Evolutionary conservation across 495 filamentous ascomycete species (phyloP), one percentile per base, ranked within the genome.

Genomic region (Penicillium lagena): DNA sequence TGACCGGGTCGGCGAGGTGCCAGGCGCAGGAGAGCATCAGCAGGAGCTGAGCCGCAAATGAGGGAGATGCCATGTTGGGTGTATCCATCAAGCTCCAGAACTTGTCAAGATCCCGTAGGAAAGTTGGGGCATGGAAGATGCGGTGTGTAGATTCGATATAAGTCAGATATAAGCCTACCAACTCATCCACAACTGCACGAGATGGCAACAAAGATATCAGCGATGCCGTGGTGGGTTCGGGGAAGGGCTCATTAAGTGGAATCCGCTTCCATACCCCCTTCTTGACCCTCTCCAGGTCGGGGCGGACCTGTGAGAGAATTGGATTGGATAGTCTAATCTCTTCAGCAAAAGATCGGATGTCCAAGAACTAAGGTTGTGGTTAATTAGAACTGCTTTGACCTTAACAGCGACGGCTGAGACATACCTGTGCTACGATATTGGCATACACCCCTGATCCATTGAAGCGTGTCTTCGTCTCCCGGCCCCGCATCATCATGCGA

Each of bases 21-120:
- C 72, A 71, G 2, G 81, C 82, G 45, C 82, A 79, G 9, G 81
- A 78, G 54, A 86, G 70, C n/a, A 83, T 71, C 10, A 87, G 58
- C 45, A 86, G 72, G 4, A 87, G 53, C 45, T 82, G 80, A 3
- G 80, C 65, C 1, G 80, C 52, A 46, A 85, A 85, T 1, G 63
- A 54, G 7, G 69, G 47, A 0, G 66, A 60, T 3, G 61, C 39
- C 27, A 60, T 43, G 12, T 49, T 53, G 0, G 63, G 58, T n/a
- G 46, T 62, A 7, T 63, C 58, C 29, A 47, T 43, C 35, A 55
- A 55, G 0, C 47, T 45, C 75, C 77, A 82, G 38, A 76, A 75
- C 11, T 55, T 58, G 12, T 69, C 61, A 39, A 84, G 76, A 38
- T 82, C 78, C 5, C 51, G 52, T 45, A 71, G 62, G 36, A 84